Evolutionary conservation across 1,139 yeast genomes (phyloP).

Genomic region (Entelexis paramagnoliae): DNA sequence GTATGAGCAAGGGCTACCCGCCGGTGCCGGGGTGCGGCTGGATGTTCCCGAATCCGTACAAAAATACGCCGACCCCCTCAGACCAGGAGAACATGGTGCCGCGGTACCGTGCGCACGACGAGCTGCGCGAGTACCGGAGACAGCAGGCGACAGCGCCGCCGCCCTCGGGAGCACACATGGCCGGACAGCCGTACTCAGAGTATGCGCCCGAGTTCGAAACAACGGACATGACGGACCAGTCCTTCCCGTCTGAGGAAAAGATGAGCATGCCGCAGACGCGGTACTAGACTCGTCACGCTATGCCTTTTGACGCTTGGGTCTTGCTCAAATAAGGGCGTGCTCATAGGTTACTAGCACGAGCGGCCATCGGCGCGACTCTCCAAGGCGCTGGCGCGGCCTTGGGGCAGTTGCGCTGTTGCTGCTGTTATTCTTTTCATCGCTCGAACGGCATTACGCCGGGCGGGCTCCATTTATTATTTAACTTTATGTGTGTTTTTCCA

Average conservation of each 20-base stretch:
- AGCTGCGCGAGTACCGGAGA: conserved; percentile 16
- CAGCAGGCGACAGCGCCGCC: not conserved
- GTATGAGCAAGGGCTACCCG: conserved; percentile 18
- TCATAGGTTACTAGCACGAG: too few species aligned
- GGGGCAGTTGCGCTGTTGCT: too few species aligned
- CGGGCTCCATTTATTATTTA: too few species aligned
- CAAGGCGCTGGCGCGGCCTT: too few species aligned
- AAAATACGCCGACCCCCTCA: conserved; percentile 8
- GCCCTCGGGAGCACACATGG: not conserved
- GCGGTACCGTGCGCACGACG: conserved; percentile 19
- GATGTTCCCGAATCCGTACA: conserved; percentile 23
- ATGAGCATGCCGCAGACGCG: not conserved
- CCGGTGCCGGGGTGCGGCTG: conserved; percentile 23
- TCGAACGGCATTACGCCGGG: too few species aligned
- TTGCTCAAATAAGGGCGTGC: too few species aligned
- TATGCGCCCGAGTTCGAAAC: conserved; percentile 8
- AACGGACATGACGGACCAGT: conserved; percentile 6
- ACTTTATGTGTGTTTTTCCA: too few species aligned
- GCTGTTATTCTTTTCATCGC: too few species aligned
- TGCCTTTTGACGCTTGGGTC: not conserved
- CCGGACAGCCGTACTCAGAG: conserved; percentile 2
- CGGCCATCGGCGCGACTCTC: too few species aligned
- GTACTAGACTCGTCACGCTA: not conserved
- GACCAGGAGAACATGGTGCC: conserved; percentile 10
- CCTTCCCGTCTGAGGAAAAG: conserved; percentile 1